Evolutionary conservation across 2,329 filamentous ascomycete species (phyloP).

Genomic region (Xylariaceae sp.): DNA sequence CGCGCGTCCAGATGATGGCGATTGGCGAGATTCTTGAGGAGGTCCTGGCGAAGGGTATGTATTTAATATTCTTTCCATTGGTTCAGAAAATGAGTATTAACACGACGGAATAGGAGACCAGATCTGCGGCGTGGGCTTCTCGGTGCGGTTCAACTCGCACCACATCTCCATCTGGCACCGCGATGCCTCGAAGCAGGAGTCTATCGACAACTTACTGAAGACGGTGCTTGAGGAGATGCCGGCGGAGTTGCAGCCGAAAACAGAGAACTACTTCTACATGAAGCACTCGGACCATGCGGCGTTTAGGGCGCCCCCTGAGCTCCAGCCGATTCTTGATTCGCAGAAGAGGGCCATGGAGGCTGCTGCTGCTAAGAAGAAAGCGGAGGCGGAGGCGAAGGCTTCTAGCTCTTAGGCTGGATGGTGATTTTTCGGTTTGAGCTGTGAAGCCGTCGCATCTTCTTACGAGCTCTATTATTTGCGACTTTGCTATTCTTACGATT

Average conservation of each 20-base stretch:
- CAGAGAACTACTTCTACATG: conserved; percentile 76
- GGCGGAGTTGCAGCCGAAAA: conserved; percentile 64
- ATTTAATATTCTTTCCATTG: not conserved
- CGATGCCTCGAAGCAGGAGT: conserved; percentile 72
- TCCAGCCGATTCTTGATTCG: conserved; percentile 53
- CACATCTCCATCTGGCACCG: conserved; percentile 93
- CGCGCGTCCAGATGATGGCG: conserved; percentile 71
- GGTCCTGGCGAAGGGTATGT: conserved; percentile 63
- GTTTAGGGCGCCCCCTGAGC: conserved; percentile 61
- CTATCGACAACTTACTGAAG: conserved; percentile 67
- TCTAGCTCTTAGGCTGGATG: conserved; percentile 23
- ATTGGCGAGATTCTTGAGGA: conserved; percentile 77
- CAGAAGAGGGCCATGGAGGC: conserved; percentile 45
- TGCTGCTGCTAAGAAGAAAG: conserved; percentile 29
- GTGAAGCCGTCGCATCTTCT: not conserved
- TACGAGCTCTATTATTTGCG: not conserved
- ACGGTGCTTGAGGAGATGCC: conserved; percentile 70
- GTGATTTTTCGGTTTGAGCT: not conserved
- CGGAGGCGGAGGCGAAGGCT: conserved; percentile 13
- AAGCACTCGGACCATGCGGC: conserved; percentile 83
- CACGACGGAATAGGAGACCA: conserved; percentile 58
- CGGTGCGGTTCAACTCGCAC: conserved; percentile 82
- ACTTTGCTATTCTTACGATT: no score
- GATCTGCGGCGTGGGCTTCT: conserved; percentile 83
- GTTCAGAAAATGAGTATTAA: conserved; percentile 1